phyloP scores from a whole-genome alignment of 78 protist genomes.

The Dictyostelium capitatum region DNA sequence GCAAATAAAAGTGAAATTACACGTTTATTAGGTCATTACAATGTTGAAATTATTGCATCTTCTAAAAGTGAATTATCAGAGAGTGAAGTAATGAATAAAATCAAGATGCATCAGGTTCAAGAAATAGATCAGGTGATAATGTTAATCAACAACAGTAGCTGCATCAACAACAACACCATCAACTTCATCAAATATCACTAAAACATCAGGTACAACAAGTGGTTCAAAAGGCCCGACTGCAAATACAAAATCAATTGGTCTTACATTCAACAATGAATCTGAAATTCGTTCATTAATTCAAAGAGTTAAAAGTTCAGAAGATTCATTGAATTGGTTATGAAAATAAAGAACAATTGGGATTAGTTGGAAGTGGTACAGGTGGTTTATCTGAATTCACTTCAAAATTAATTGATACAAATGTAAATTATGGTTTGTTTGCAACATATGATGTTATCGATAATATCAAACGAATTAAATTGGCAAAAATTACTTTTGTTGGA shows the following conservation, averaged over 20 bases:
- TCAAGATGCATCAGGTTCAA: conserved; percentile 72
- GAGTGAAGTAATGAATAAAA: conserved; percentile 22
- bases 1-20: conserved; percentile 46
- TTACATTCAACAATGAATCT: not conserved
- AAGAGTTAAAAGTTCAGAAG: conserved; percentile 3
- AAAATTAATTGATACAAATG: too few species aligned
- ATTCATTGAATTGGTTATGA: conserved; percentile 40
- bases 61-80: conserved; percentile 27
- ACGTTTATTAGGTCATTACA: conserved; percentile 64
- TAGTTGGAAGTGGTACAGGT: conserved; percentile 35
- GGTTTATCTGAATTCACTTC: conserved; percentile 22
- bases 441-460: conserved; percentile 43
- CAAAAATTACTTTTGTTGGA: conserved; percentile 68
- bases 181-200: too few species aligned
- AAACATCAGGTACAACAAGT: not conserved
- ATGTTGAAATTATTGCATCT: conserved; percentile 71
- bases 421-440: not conserved
- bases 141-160: not conserved
- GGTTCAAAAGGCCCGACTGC: conserved; percentile 11
- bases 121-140: conserved; percentile 68
- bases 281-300: not conserved
- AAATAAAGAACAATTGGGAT: not conserved
- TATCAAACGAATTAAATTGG: conserved; percentile 8
- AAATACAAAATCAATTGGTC: conserved; percentile 14
- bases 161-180: not conserved